Base-by-base conservation (phyloP, 768 basidiomycete species). In the Leccinum truebloodii region DNA sequence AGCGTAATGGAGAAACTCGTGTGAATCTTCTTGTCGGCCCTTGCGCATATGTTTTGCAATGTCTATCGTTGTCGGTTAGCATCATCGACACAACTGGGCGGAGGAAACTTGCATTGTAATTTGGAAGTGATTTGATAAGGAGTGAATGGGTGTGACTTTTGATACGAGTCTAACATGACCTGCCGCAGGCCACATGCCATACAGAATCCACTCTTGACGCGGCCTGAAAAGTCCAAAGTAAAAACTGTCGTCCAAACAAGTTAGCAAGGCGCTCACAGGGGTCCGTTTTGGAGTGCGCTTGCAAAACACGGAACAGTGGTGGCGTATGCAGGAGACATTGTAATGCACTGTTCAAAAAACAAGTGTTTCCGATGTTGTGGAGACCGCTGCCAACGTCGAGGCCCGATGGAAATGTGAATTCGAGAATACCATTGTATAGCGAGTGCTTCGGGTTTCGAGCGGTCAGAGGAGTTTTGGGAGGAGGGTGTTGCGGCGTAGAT, bases 11-110 rank as follows among this genome's bases (percentile, higher is more conserved):
- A 99, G 86, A 70, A 98, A 98, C 75, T 99, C 97, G 71, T 99
- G 97, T 9, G 97, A 88, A 72, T 99, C 97, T 71, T 99, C 97
- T 73, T 99, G 97, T 66, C 94, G 79, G n/a, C 93, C 94, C 75
- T 78, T 84, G 46, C 88, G 86, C 86, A 98, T 87, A 67, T 92
- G 88, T 72, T 94, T 95, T 16, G 95, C 95, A 60, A 98, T 95
- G 8, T 80, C 94, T 98, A 53, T 48, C 37, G 35, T 48, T n/a
- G 34, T 58, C 35, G 26, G 41, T 58, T 49, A 67, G 48, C 28
- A 52, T 52, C 32, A 10, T 65, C 41, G 60, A 57, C 6, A 46
- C 41, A 54, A 32, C 39, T 30, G 52, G 20, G 35, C n/a, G 37
- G 28, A 46, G 24, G 54, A 28, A 16, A 79, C 84, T 63, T 66